Evolutionary conservation across 192 early-diverging fungal genomes (phyloP).

Genomic region (Podila clonocystis): DNA sequence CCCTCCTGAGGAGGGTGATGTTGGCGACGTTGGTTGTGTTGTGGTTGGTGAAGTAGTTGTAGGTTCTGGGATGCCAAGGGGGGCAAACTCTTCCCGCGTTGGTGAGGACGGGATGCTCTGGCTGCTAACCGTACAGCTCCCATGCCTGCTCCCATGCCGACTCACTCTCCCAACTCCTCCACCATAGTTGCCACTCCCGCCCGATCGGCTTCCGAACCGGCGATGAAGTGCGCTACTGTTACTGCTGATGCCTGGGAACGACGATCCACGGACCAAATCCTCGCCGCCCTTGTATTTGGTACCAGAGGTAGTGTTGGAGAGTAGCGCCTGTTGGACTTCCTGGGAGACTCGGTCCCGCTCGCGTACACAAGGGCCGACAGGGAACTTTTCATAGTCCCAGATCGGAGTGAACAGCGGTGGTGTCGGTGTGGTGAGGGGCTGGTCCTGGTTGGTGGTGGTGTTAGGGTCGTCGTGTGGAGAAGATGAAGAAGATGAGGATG

Average conservation of each 20-base stretch:
- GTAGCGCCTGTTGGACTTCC: conserved; percentile 15
- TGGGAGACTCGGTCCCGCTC: conserved; percentile 7
- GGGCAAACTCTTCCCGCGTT: background rate
- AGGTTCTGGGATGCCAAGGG: background rate
- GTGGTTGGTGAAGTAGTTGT: background rate
- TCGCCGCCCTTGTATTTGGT: background rate
- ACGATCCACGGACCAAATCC: conserved; percentile 5
- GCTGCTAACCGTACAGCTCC: conserved; percentile 2
- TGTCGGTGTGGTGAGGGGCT: background rate
- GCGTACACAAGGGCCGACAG: conserved; percentile 22
- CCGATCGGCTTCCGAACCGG: conserved; percentile 4
- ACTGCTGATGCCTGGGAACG: background rate
- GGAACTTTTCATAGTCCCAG: conserved; percentile 38
- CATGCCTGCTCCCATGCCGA: conserved; percentile 4
- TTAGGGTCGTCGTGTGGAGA: background rate
- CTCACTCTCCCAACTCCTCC: background rate
- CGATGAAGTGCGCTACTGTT: background rate
- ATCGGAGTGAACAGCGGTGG: conserved; percentile 19
- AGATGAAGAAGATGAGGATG: background rate
- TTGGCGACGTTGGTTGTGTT: background rate
- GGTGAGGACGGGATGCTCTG: background rate
- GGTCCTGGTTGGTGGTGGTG: conserved; percentile 1
- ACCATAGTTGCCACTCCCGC: background rate
- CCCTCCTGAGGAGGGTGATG: too few relatives aligned
- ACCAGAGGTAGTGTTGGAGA: background rate